Conservation (phyloP, 1,284 basidiomycete species). For the Tilletia indica region DNA sequence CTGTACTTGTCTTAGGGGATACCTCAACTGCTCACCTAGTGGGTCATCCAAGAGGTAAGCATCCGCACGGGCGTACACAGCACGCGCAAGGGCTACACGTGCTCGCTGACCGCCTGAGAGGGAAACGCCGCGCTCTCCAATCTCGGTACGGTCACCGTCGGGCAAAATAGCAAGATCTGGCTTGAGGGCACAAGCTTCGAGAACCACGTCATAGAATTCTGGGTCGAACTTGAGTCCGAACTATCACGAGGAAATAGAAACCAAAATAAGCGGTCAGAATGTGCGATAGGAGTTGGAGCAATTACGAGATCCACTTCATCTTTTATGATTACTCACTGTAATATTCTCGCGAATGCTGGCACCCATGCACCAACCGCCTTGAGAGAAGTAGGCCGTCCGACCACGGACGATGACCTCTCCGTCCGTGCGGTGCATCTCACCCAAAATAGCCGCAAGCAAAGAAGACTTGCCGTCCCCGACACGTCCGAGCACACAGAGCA, state of each 20-base stretch:
- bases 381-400: constrained; percentile 77
- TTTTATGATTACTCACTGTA: neutral
- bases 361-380: constrained; percentile 76
- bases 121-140: constrained; percentile 71
- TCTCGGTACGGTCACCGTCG: constrained; percentile 72
- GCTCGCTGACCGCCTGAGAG: constrained; percentile 69
- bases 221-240: constrained; percentile 87
- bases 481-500: constrained; percentile 80
- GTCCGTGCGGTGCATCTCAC: constrained; percentile 78
- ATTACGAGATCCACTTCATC: too few relatives aligned
- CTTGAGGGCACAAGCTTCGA: constrained; percentile 76
- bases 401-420: constrained; percentile 73
- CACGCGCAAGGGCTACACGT: constrained; percentile 66
- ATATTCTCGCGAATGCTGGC: constrained; percentile 55
- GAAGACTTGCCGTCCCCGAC: constrained; percentile 82
- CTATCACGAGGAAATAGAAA: constrained; percentile 64
- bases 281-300: too few relatives aligned
- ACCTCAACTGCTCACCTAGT: constrained; percentile 49
- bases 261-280: constrained; percentile 55
- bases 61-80: constrained; percentile 60
- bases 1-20: too few relatives aligned
- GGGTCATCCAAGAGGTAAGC: constrained; percentile 66
- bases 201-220: constrained; percentile 56
- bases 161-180: constrained; percentile 75
- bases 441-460: constrained; percentile 64